Evolutionary conservation across 2,329 filamentous ascomycete species (phyloP), one percentile per base, ranked within the genome.

Genomic region (Cladosporium sp.): DNA sequence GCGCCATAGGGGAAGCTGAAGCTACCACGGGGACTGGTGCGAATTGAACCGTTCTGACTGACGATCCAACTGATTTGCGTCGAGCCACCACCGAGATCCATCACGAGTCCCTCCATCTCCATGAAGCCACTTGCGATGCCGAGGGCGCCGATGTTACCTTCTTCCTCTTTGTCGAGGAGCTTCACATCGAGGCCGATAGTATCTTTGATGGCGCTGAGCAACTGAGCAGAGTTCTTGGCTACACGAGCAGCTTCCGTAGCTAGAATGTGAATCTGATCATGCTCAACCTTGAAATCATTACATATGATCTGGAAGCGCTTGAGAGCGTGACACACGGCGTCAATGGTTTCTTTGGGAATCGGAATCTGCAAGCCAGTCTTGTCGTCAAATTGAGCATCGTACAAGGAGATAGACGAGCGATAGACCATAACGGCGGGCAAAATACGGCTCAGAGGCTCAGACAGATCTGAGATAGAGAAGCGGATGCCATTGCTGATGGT

Each of bases 221-320:
- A 91, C 28, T 81, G 79, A 17, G 77, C 77, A 0, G 86, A 85
- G 67, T 96, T 97, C 58, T 82, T 73, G 7, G 92, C 90, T 20
- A 85, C 89, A 42, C 92, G 85, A 70, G 92, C 94, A 3, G 92
- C 92, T 73, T 96, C 91, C 0, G 92, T 97, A 22, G 91, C 92
- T 42, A 97, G 83, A 12, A 96, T 83, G 24, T 83, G 82, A 60
- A 93, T 83, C 62, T 91, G 85, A 13, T 60, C 25, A 0, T 77
- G 69, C 0, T 83, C 83, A 0, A 96, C 90, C n/a, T 79, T 79
- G 68, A 90, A 90, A 59, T 86, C 82, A 55, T 79, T 69, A 59
- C 91, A 93, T 50, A 89, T 88, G 28, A 77, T 77, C 60, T 84
- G 83, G 76, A 96, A 96, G 34, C 85, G 84, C 24, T 82, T 75